Percentiles rank a stretch among this genome's conserved stretches.
Evolutionary conservation across 306 rosid genomes (phyloP).

Genomic region (Parietaria judaica): DNA sequence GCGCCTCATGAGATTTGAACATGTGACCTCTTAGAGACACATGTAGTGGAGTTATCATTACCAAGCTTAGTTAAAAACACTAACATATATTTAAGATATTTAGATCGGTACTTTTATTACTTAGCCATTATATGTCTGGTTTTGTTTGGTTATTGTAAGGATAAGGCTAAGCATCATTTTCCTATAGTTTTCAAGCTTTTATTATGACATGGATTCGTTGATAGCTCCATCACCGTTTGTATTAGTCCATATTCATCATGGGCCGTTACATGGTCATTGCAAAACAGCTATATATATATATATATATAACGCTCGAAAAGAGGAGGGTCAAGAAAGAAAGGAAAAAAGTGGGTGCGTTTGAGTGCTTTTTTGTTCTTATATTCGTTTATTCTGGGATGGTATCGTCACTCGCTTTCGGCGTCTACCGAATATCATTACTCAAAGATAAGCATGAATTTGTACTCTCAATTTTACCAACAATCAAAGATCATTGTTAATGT

Average conservation of each 20-base stretch:
- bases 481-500: neutral
- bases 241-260: neutral
- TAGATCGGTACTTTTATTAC: no score
- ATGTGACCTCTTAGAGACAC: no score
- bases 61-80: no score
- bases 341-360: slow-evolving; percentile 1
- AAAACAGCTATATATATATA: neutral
- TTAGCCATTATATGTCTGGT: no score
- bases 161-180: slow-evolving; percentile 45
- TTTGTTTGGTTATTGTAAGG: slow-evolving; percentile 5
- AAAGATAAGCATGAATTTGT: neutral
- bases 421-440: neutral
- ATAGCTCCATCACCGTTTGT: neutral
- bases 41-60: no score
- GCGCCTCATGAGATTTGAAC: no score
- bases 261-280: neutral
- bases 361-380: neutral
- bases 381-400: slow-evolving; percentile 6
- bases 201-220: slow-evolving; percentile 3
- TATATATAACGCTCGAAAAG: neutral
- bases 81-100: no score
- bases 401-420: slow-evolving; percentile 1
- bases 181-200: slow-evolving; percentile 24
- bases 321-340: neutral
- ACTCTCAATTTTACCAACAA: neutral